Percentiles rank a stretch among this genome's conserved stretches.
These are phyloP conservation scores for Pyronema omphalodes DNA, from an alignment of 495 filamentous ascomycete species.

Conservation along the genomic window DNA sequence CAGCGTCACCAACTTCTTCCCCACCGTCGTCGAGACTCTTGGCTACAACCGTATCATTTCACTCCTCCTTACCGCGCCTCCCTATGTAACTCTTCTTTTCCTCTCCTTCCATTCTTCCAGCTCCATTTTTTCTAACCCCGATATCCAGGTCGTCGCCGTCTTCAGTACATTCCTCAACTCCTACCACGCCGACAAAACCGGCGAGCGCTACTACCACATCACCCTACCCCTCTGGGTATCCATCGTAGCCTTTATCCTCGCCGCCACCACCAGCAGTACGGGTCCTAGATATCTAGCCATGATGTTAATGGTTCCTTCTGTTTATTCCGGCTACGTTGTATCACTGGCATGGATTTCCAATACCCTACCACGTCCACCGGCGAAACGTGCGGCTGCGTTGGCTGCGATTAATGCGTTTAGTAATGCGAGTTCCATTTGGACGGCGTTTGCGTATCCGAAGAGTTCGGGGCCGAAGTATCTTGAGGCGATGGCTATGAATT, in stretches of 20 bases:
- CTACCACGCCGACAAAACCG: conserved; percentile 60
- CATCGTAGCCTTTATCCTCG: conserved; percentile 56
- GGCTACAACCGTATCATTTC: conserved; percentile 47
- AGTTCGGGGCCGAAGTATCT: conserved; percentile 33
- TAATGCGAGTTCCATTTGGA: conserved; percentile 59
- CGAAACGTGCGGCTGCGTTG: conserved; percentile 65
- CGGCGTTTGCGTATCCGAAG: conserved; percentile 52
- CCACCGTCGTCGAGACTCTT: conserved; percentile 56
- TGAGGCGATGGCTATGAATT: conserved; percentile 59
- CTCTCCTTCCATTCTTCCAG: background rate
- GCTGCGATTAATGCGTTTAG: conserved; percentile 66
- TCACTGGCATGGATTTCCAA: conserved; percentile 63
- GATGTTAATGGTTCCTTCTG: conserved; percentile 60
- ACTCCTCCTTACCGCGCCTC: conserved; percentile 59
- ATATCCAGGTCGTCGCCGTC: conserved; percentile 37
- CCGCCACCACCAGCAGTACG: conserved; percentile 42
- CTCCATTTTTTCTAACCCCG: conserved; percentile 1
- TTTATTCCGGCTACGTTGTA: conserved; percentile 54
- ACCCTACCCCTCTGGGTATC: conserved; percentile 48
- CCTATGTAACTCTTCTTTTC: conserved; percentile 33
- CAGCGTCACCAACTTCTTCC: conserved; percentile 80
- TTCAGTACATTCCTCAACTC: conserved; percentile 54
- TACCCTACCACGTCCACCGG: conserved; percentile 61
- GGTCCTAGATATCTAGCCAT: conserved; percentile 61
- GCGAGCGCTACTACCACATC: conserved; percentile 66